Conservation (phyloP, 108 stramenopile species). For the Cyclotella atomus region DNA sequence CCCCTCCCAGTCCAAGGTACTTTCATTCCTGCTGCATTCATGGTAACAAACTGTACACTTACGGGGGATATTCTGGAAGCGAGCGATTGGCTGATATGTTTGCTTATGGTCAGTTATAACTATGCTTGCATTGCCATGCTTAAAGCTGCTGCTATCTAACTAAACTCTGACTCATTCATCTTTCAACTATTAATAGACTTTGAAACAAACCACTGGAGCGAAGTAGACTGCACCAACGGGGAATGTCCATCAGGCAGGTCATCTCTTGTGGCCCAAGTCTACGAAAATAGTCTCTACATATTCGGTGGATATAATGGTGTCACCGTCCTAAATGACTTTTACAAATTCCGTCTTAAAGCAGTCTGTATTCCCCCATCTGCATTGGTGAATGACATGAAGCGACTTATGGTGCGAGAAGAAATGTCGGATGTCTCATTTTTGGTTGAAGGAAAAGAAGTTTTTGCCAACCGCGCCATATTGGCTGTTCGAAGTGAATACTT, state of each 20-base stretch:
- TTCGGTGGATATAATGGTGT: conserved; percentile 90
- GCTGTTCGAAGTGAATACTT: conserved; percentile 94
- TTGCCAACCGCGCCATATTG: conserved; percentile 91
- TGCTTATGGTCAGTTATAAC: conserved; percentile 57
- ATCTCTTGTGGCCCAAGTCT: conserved; percentile 91
- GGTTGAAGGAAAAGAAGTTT: conserved; percentile 87
- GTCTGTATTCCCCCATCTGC: conserved; percentile 79
- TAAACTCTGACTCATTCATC: not conserved
- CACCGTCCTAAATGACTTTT: conserved; percentile 94
- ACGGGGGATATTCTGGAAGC: conserved; percentile 91
- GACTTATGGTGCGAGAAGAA: conserved; percentile 71
- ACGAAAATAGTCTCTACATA: conserved; percentile 86
- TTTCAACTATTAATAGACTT: conserved; percentile 52
- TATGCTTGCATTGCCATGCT: not conserved
- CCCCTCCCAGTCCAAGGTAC: conserved; percentile 87
- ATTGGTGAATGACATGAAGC: conserved; percentile 78
- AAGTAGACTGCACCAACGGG: conserved; percentile 63
- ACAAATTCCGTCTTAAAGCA: conserved; percentile 89
- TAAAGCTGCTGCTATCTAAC: not conserved
- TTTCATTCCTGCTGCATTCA: conserved; percentile 93
- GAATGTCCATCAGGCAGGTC: conserved; percentile 87
- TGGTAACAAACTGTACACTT: conserved; percentile 86
- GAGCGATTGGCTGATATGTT: conserved; percentile 92
- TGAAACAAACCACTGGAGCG: conserved; percentile 79
- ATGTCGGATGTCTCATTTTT: conserved; percentile 92